Conservation (phyloP, 108 stramenopile genomes). For the Cyclostephanos invisitatus region DNA sequence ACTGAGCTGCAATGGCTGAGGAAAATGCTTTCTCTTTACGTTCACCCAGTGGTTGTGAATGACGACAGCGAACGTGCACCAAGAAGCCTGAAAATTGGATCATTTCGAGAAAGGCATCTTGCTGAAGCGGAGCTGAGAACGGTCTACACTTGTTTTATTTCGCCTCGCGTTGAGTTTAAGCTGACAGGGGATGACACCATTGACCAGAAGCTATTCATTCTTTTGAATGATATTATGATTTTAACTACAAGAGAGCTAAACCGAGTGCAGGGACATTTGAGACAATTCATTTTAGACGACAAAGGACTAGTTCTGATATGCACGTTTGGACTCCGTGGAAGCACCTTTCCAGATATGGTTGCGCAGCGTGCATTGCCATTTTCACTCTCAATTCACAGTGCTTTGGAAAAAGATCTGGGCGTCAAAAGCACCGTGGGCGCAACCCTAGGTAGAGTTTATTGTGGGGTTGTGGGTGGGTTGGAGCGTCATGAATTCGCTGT, state of each 20-base stretch:
- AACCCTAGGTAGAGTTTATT: conserved; percentile 74
- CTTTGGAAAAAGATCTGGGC: conserved; percentile 57
- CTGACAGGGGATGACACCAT: conserved; percentile 49
- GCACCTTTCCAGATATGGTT: conserved; percentile 77
- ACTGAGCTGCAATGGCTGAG: conserved; percentile 47
- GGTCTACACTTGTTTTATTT: conserved; percentile 69
- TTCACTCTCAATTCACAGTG: conserved; percentile 57
- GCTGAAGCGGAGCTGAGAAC: conserved; percentile 71
- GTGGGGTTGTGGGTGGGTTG: conserved; percentile 74
- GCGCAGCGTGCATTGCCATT: conserved; percentile 65
- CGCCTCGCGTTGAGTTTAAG: conserved; percentile 46
- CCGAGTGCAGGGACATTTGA: conserved; percentile 61
- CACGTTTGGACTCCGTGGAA: conserved; percentile 77
- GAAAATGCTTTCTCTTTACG: conserved; percentile 66
- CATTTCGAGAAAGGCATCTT: conserved; percentile 44
- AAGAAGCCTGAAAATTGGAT: conserved; percentile 18
- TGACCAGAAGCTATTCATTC: conserved; percentile 46
- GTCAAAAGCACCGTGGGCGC: conserved; percentile 59
- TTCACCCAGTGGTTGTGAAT: conserved; percentile 74
- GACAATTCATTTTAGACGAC: conserved; percentile 83
- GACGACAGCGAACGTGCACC: conserved; percentile 57
- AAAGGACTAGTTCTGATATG: conserved; percentile 76
- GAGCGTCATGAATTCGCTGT: conserved; percentile 74
- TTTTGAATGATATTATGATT: conserved; percentile 71
- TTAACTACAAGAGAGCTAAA: conserved; percentile 55